Percentiles rank a stretch among this genome's conserved stretches.
These are phyloP conservation scores for Lenwebbia sp. DNA, from an alignment of 345 rosid genomes.

Conservation along the genomic window DNA sequence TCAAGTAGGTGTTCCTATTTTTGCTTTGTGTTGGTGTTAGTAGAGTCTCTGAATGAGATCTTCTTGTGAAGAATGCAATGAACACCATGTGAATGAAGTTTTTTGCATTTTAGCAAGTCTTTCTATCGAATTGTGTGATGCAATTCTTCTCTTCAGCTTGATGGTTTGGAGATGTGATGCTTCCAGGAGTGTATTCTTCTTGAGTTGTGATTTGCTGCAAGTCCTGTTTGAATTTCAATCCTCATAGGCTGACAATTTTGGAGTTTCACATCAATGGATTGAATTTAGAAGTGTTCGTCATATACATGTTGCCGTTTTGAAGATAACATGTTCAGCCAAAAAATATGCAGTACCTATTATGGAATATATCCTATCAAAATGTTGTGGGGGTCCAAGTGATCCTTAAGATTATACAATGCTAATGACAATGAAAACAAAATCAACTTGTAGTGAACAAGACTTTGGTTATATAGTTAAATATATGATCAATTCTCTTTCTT, in stretches of 20 bases:
- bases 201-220: not conserved
- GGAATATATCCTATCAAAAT: not conserved
- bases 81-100: not conserved
- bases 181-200: not conserved
- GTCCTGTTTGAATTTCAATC: not conserved
- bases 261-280: not conserved
- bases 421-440: not conserved
- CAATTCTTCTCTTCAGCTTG: not conserved
- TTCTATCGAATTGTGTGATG: not conserved
- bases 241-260: not conserved
- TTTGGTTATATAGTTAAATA: not conserved
- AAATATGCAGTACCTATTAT: not conserved
- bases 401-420: not conserved
- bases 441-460: not conserved
- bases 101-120: not conserved
- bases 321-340: not conserved
- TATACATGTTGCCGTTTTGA: not conserved
- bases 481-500: not conserved
- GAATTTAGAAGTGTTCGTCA: not conserved
- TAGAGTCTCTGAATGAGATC: not conserved
- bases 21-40: not conserved
- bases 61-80: not conserved
- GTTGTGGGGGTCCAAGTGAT: not conserved
- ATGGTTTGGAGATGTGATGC: not conserved
- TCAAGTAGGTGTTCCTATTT: not conserved